phyloP scores from a whole-genome alignment of 2,329 filamentous ascomycete genomes.

The Trichoderma sp. region DNA sequence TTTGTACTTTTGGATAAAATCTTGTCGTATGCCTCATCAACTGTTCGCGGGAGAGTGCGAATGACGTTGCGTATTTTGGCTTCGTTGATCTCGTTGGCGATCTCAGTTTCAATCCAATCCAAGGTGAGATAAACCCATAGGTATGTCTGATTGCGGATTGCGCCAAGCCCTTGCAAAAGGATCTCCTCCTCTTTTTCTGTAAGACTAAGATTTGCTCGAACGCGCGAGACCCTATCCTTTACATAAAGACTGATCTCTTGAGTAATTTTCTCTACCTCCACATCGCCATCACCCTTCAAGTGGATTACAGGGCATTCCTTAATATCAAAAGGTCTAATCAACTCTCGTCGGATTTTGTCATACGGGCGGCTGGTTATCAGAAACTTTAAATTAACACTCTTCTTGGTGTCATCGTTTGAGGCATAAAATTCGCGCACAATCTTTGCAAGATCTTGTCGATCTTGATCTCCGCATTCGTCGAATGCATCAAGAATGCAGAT shows the following conservation, averaged over 20 bases:
- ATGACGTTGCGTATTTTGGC: constrained; percentile 13
- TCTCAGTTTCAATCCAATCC: constrained; percentile 28
- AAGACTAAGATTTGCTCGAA: background rate
- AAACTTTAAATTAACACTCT: constrained; percentile 28
- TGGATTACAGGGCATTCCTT: constrained; percentile 20
- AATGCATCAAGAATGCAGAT: constrained; percentile 41
- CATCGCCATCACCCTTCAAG: constrained; percentile 28
- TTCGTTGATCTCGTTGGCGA: constrained; percentile 12
- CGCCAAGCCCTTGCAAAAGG: constrained; percentile 28
- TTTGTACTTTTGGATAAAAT: constrained; percentile 20
- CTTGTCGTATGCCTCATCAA: constrained; percentile 29
- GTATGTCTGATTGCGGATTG: constrained; percentile 35
- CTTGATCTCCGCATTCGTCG: constrained; percentile 33
- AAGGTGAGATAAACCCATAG: constrained; percentile 38
- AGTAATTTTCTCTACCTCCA: constrained; percentile 28
- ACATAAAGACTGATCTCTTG: constrained; percentile 34
- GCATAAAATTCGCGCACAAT: constrained; percentile 21
- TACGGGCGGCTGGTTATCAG: constrained; percentile 34
- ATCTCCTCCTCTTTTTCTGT: background rate
- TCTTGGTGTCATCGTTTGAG: background rate
- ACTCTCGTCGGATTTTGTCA: constrained; percentile 23
- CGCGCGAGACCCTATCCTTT: constrained; percentile 19
- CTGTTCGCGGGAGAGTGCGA: constrained; percentile 21
- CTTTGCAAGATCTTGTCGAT: constrained; percentile 21
- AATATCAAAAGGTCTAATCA: constrained; percentile 12